phyloP scores from a whole-genome alignment of 108 stramenopile genomes.

The Cyclotella cryptica region DNA sequence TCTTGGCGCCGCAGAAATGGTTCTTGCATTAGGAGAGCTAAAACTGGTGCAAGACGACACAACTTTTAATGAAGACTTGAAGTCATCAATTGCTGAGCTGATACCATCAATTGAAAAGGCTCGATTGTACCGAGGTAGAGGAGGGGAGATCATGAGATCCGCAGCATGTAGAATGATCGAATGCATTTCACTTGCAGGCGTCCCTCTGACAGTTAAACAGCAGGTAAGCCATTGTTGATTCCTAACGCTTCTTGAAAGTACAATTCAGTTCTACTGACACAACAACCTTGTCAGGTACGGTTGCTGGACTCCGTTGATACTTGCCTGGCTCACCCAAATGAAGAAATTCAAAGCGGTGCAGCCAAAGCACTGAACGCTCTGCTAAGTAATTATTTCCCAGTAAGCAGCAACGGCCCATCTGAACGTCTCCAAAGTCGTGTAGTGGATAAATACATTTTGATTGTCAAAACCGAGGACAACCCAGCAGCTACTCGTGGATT shows the following conservation, averaged over 20 bases:
- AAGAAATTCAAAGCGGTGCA: constrained; percentile 87
- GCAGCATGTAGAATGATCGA: constrained; percentile 95
- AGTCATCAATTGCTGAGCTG: constrained; percentile 60
- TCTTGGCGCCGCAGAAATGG: constrained; percentile 83
- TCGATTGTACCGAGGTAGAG: constrained; percentile 95
- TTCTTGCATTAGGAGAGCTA: constrained; percentile 70
- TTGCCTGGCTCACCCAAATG: constrained; percentile 92
- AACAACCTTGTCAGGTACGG: constrained; percentile 59
- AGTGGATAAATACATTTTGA: constrained; percentile 82
- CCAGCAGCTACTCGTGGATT: constrained; percentile 95
- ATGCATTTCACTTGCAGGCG: constrained; percentile 74
- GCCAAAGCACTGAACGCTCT: constrained; percentile 77
- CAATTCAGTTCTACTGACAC: background rate
- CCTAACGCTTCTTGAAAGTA: background rate
- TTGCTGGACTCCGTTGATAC: constrained; percentile 94
- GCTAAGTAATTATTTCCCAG: constrained; percentile 86
- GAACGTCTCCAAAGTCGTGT: constrained; percentile 86
- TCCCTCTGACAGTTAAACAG: constrained; percentile 78
- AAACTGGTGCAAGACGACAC: constrained; percentile 27
- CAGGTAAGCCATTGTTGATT: constrained; percentile 54
- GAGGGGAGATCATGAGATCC: constrained; percentile 93
- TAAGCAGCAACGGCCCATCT: constrained; percentile 80
- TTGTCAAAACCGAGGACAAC: constrained; percentile 83
- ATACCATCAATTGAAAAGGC: constrained; percentile 92
- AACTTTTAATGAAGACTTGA: constrained; percentile 25